phyloP scores from a whole-genome alignment of 2,329 filamentous ascomycete genomes.

The Neonectria hederae region DNA sequence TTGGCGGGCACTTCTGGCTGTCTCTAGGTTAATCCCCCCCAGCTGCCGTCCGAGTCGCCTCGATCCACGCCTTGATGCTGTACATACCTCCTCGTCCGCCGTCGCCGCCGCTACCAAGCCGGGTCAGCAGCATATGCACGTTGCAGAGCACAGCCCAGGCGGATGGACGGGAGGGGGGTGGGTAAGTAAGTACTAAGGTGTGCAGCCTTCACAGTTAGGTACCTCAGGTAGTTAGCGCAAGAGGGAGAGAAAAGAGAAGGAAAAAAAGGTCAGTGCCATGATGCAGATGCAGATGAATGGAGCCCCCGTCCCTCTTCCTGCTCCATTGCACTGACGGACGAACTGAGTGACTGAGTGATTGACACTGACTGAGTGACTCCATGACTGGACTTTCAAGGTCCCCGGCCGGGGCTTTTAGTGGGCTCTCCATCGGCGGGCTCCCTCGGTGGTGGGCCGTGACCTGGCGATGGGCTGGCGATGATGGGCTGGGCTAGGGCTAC shows the following conservation, averaged over 20 bases:
- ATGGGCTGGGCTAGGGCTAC: background rate
- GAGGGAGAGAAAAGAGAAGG: background rate
- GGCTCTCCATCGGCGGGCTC: slow-evolving; percentile 29
- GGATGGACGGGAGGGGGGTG: background rate
- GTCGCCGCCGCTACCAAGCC: slow-evolving; percentile 8
- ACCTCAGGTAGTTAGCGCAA: background rate
- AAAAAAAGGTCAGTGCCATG: slow-evolving; percentile 16
- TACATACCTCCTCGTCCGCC: no score
- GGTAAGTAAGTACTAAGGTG: background rate
- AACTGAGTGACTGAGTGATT: background rate
- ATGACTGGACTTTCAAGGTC: background rate
- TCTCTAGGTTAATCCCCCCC: background rate
- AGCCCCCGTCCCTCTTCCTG: background rate
- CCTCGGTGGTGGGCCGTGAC: slow-evolving; percentile 36
- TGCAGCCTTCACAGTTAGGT: background rate
- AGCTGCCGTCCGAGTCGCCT: background rate
- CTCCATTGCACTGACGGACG: background rate
- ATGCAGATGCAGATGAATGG: slow-evolving; percentile 21
- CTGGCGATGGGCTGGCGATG: background rate
- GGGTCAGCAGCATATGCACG: slow-evolving; percentile 26
- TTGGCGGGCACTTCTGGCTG: background rate
- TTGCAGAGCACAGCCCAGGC: slow-evolving; percentile 24
- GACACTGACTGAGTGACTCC: background rate
- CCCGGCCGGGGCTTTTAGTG: background rate
- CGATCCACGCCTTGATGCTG: slow-evolving; percentile 7